These are phyloP conservation scores for Trichocladium antarcticum DNA, from an alignment of 495 filamentous ascomycete species.

Conservation along the genomic window DNA sequence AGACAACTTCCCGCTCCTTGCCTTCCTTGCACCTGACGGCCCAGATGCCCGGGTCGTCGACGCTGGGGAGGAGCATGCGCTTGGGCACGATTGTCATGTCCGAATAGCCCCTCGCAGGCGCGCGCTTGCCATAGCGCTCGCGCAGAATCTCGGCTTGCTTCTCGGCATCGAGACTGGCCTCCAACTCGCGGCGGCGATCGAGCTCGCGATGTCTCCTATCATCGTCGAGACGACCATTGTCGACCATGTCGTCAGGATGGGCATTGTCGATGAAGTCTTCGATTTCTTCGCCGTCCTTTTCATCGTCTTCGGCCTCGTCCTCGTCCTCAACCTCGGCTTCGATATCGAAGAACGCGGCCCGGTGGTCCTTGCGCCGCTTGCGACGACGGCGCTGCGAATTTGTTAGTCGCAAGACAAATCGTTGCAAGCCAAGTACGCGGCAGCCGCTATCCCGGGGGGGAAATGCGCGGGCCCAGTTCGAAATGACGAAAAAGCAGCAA, in stretches of 20 bases:
- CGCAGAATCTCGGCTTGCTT: conserved; percentile 78
- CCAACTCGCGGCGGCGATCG: conserved; percentile 77
- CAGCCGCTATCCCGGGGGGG: background rate
- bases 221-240: conserved; percentile 69
- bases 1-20: conserved; percentile 85
- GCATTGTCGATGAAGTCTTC: conserved; percentile 79
- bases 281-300: conserved; percentile 76
- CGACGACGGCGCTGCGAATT: conserved; percentile 53
- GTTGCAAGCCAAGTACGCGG: background rate
- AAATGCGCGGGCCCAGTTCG: background rate
- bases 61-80: conserved; percentile 77
- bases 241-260: conserved; percentile 80
- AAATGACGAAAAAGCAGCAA: background rate
- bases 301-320: conserved; percentile 76
- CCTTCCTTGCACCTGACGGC: conserved; percentile 85
- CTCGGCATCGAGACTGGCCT: conserved; percentile 80
- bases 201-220: conserved; percentile 90
- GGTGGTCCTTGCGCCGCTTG: conserved; percentile 62
- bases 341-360: conserved; percentile 81
- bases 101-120: conserved; percentile 36
- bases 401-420: conserved; percentile 6
- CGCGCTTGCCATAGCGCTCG: conserved; percentile 63
- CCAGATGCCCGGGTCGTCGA: conserved; percentile 95
- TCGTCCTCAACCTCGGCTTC: conserved; percentile 96
- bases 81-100: conserved; percentile 68